A percentile compares a stretch with the other conserved stretches of the same genome.
Evolutionary conservation across 2,329 filamentous ascomycete species (phyloP).

Genomic region (Alternaria postmessia): DNA sequence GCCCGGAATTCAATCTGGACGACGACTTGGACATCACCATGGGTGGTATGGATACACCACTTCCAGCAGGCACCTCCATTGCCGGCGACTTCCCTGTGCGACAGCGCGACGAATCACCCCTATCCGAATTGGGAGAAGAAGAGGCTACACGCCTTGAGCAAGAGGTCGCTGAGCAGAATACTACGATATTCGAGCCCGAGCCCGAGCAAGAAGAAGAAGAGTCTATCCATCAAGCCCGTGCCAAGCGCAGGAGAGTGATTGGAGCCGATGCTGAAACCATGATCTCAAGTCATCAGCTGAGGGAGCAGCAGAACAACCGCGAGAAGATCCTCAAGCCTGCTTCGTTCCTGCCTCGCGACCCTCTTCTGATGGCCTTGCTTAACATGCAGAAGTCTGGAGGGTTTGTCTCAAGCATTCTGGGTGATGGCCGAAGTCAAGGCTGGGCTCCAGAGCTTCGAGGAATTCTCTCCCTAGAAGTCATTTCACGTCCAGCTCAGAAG

Average conservation of each 20-base stretch:
- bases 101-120: slow-evolving; percentile 60
- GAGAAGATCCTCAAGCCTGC: slow-evolving; percentile 85
- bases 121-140: slow-evolving; percentile 62
- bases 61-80: slow-evolving; percentile 34
- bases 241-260: slow-evolving; percentile 82
- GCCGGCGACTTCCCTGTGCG: slow-evolving; percentile 59
- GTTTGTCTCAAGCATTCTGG: slow-evolving; percentile 87
- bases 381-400: slow-evolving; percentile 90
- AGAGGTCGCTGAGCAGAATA: slow-evolving; percentile 57
- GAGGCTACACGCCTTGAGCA: slow-evolving; percentile 70
- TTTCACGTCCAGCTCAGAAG: slow-evolving; percentile 83
- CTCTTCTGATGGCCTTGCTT: slow-evolving; percentile 84
- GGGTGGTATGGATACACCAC: slow-evolving; percentile 55
- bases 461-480: slow-evolving; percentile 86
- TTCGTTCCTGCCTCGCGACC: slow-evolving; percentile 85
- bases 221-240: slow-evolving; percentile 71
- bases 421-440: slow-evolving; percentile 76
- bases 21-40: slow-evolving; percentile 55
- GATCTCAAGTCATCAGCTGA: slow-evolving; percentile 78
- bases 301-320: slow-evolving; percentile 84
- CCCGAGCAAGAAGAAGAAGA: slow-evolving; percentile 65
- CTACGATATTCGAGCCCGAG: slow-evolving; percentile 49
- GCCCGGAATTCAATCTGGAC: slow-evolving; percentile 34
- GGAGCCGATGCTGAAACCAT: slow-evolving; percentile 83
- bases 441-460: slow-evolving; percentile 94